Evolutionary conservation across 371 early-diverging fungal species (phyloP).

Genomic region (Blastocladiella emersonii): DNA sequence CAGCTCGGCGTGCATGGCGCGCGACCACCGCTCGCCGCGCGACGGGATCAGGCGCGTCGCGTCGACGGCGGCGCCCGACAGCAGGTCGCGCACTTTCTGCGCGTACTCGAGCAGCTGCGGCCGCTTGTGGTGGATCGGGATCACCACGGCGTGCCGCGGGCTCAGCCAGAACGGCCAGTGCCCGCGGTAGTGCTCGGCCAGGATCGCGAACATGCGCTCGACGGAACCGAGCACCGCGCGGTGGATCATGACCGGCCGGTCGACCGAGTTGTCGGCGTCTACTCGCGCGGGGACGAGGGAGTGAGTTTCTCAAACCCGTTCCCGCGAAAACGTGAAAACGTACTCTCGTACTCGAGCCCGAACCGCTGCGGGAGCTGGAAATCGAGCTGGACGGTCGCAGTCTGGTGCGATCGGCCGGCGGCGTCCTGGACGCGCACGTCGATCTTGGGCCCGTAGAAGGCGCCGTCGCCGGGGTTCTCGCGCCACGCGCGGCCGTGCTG

Average conservation of each 20-base stretch:
- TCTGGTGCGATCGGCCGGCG: constrained; percentile 82
- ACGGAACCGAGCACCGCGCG: constrained; percentile 97
- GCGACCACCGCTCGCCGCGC: not conserved
- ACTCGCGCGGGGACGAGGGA: not conserved
- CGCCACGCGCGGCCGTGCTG: constrained; percentile 66
- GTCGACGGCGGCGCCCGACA: not conserved
- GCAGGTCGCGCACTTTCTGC: not conserved
- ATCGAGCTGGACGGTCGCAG: constrained; percentile 98
- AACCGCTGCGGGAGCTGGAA: constrained; percentile 95
- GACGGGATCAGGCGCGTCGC: not conserved
- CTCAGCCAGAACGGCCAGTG: constrained; percentile 98
- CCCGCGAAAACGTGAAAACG: constrained; percentile 24
- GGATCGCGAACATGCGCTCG: constrained; percentile 95
- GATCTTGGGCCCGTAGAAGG: constrained; percentile 99
- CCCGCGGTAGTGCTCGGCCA: constrained; percentile 91
- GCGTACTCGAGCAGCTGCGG: constrained; percentile 18
- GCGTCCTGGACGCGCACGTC: constrained; percentile 96
- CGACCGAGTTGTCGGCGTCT: constrained; percentile 24
- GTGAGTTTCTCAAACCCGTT: constrained; percentile 8
- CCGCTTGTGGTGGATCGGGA: constrained; percentile 40
- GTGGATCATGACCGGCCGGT: constrained; percentile 97
- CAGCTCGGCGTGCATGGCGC: not conserved
- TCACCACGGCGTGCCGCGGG: constrained; percentile 86
- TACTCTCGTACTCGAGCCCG: constrained; percentile 55
- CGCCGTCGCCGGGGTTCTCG: constrained; percentile 96